Percentiles rank a stretch among this genome's conserved stretches.
Conservation (phyloP, 768 basidiomycete genomes). For the Heimioporus sp. region DNA sequence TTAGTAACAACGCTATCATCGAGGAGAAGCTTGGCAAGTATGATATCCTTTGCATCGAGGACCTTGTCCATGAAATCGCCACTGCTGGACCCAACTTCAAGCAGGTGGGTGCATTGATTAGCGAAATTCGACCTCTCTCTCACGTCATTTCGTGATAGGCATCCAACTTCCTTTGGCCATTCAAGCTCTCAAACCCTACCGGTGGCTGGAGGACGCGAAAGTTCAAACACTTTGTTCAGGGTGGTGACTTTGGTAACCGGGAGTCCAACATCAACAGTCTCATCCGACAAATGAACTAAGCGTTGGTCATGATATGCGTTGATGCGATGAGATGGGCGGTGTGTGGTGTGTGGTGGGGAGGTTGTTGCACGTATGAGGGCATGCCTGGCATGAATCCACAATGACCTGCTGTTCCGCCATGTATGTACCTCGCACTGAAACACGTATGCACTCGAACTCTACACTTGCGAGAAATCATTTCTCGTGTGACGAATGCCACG, state of each 20-base stretch:
- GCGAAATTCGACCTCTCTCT: not conserved
- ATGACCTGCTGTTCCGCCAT: constrained; percentile 15
- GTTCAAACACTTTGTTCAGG: constrained; percentile 96
- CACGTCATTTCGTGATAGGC: constrained; percentile 42
- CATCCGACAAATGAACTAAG: constrained; percentile 90
- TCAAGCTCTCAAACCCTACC: constrained; percentile 99
- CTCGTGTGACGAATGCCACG: constrained; percentile 6
- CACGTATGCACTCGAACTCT: constrained; percentile 16
- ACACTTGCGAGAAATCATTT: not conserved
- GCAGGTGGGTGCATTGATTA: constrained; percentile 56
- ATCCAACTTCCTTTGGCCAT: constrained; percentile 98
- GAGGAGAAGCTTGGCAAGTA: constrained; percentile 88
- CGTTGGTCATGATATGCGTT: not conserved
- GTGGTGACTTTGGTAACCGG: constrained; percentile 97
- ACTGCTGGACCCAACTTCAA: constrained; percentile 99
- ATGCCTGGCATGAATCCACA: constrained; percentile 32
- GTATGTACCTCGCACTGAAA: constrained; percentile 30
- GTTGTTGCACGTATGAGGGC: constrained; percentile 23
- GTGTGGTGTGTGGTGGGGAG: constrained; percentile 5
- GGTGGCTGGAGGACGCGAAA: constrained; percentile 98
- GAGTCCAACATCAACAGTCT: constrained; percentile 98
- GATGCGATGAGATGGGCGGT: constrained; percentile 3
- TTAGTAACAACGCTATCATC: constrained; percentile 91
- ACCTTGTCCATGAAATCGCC: constrained; percentile 95
- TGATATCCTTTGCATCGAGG: constrained; percentile 96